phyloP scores from a whole-genome alignment of 768 basidiomycete species.

The Termitomyces sp. region DNA sequence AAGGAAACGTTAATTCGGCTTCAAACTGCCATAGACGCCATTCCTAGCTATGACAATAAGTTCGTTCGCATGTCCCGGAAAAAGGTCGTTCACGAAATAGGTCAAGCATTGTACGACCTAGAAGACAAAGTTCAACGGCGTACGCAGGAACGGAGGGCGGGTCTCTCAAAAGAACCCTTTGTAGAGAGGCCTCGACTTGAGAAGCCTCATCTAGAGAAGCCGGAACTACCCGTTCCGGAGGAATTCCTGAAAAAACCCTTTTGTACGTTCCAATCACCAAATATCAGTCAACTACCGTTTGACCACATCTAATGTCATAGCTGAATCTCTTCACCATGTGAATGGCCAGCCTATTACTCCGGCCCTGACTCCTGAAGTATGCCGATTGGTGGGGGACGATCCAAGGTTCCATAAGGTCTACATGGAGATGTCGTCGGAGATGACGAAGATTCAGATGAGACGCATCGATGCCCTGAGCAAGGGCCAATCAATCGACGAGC shows the following conservation, averaged over 20 bases:
- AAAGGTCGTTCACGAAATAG: not conserved
- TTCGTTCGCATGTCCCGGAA: not conserved
- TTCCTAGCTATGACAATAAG: not conserved
- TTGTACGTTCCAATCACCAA: not conserved
- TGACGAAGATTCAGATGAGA: not conserved
- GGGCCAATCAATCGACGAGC: not conserved
- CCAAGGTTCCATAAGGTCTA: not conserved
- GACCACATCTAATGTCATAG: not conserved
- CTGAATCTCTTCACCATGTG: not conserved
- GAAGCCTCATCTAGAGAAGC: not conserved
- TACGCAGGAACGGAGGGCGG: not conserved
- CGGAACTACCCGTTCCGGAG: not conserved
- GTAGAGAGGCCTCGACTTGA: not conserved
- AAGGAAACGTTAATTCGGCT: slow-evolving; percentile 2
- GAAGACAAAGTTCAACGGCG: not conserved
- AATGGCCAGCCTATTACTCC: not conserved
- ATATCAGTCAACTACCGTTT: not conserved
- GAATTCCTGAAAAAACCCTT: not conserved
- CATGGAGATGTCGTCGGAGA: not conserved
- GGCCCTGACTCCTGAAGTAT: not conserved
- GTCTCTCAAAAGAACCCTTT: not conserved
- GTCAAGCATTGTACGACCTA: not conserved
- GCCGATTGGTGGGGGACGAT: slow-evolving; percentile 2
- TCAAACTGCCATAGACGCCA: slow-evolving; percentile 1
- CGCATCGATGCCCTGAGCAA: slow-evolving; percentile 1